Base-by-base conservation (phyloP, 73 alveolate species). In the Paramecium biaurelia region DNA sequence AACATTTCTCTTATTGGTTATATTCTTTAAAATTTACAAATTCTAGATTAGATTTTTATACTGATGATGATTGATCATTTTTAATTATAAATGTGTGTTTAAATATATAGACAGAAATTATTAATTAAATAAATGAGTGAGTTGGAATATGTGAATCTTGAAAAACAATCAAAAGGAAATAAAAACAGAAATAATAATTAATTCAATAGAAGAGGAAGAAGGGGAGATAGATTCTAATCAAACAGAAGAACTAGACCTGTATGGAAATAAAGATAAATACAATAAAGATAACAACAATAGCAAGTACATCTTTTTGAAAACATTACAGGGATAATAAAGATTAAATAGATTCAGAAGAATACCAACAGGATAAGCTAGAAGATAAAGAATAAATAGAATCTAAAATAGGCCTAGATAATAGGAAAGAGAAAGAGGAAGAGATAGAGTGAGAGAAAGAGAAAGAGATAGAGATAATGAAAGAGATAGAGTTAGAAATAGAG, bases 1-100 rank as follows among this genome's bases (percentile, higher is more conserved):
- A 89, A 43, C 94, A 89, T 89, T 53, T 89, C 42, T 76, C 94
- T 5, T 70, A 89, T 21, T 89, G 94, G 94, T 49, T 89, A 20
- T 89, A 45, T 70, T 57, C 94, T 38, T 70, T 21, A 26, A 89
- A 82, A 89, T 89, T 70, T 49, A 89, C 94, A 37, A 70, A 89
- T 72, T 70, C 85, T 14, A 89, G 76, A 82, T 72, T 89, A 24
- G 94, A 57, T 35, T 49, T 89, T 43, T 70, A 89, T 45, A 82
- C 94, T 57, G 94, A 89, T 41, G 94, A 89, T 89, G 94, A 89
- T 32, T 89, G 84, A 63, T 63, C 20, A 63, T 26, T 63, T 32
- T 18, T 26, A 26, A 26, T 32, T 63, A 63, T 63, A 63, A 63
- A 63, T 63, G 84, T 63, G 84, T 63, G 84, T 72, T 53, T 20